Base-by-base conservation (phyloP, 108 stramenopile species). In the Skeletonema menzelii region DNA sequence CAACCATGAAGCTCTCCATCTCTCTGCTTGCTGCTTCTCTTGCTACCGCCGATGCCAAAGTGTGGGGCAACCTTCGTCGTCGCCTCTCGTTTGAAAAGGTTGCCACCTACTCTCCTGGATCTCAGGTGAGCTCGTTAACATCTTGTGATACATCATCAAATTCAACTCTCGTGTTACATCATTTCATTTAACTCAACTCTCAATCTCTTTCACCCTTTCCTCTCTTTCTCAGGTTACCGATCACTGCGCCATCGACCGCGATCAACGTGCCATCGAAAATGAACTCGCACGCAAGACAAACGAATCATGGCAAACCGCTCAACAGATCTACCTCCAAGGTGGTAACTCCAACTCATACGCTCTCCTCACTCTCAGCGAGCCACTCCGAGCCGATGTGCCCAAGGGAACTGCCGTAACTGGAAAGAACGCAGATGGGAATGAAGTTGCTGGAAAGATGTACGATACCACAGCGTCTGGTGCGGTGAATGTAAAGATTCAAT, bases 321-420 rank as follows among this genome's bases (percentile, higher is more conserved):
- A 49, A 12, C 26, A 59, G 8, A 79, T 92, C 67, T 95, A 91
- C 70, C 40, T 66, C 30, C 24, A 91, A 1, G 93, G 93, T 20
- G 88, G 79, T 5, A 58, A 87, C 67, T 89, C 90, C 70, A 87
- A 85, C 44, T 87, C 88, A 12, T 75, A 77, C 44, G 93, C 93
- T 0, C 63, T 30, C 17, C n/a, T 94, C 13, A 82, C 67, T 1
- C 70, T 91, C 10, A 28, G 72, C 8, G 17, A 75, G 26, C 67
- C 83, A 10, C 82, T 93, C 34, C 17, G 67, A 2, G 32, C 12
- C 12, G 13, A 27, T 4, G 26, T 90, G 0, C 20, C 38, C 6
- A 63, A 80, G 37, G 87, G 72, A 5, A 53, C 77, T 8, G n/a
- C 47, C 6, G 56, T 87, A 24, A 70, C 66, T 1, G 90, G 89